These are phyloP conservation scores for Starmera dryadoides DNA, from an alignment of 805 yeast genomes.

Conservation along the genomic window DNA sequence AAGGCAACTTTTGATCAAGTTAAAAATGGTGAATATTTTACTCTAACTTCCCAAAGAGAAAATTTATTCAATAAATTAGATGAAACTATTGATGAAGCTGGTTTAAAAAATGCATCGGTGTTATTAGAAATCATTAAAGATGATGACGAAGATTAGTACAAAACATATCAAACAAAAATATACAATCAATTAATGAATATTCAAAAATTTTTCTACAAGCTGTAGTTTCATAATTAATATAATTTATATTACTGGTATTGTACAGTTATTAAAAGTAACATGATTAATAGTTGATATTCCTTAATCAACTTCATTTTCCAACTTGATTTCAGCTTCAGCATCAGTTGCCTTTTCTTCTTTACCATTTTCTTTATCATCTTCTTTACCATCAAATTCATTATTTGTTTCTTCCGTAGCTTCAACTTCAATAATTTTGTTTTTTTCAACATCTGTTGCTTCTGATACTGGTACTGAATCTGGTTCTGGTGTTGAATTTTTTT, in stretches of 20 bases:
- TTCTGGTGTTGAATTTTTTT: slow-evolving; percentile 5
- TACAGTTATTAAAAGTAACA: too few relatives aligned
- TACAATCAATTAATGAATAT: too few relatives aligned
- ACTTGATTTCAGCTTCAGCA: too few relatives aligned
- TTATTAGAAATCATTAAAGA: slow-evolving; percentile 44
- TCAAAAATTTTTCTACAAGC: too few relatives aligned
- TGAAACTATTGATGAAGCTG: slow-evolving; percentile 61
- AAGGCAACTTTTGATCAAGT: slow-evolving; percentile 49
- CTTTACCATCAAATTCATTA: background rate
- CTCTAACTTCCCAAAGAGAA: slow-evolving; percentile 49
- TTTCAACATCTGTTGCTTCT: background rate
- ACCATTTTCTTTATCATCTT: background rate
- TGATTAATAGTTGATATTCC: too few relatives aligned
- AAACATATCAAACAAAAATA: background rate
- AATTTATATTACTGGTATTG: too few relatives aligned
- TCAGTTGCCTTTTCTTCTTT: too few relatives aligned
- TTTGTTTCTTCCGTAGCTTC: background rate
- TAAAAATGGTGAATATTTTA: slow-evolving; percentile 36
- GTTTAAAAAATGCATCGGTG: slow-evolving; percentile 75
- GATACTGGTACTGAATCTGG: background rate
- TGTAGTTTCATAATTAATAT: too few relatives aligned
- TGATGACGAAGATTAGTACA: slow-evolving; percentile 2
- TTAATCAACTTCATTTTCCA: too few relatives aligned
- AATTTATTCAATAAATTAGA: slow-evolving; percentile 49
- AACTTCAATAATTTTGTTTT: background rate